Base-by-base conservation (phyloP, 306 rosid species). In the Crotalaria pallida region DNA sequence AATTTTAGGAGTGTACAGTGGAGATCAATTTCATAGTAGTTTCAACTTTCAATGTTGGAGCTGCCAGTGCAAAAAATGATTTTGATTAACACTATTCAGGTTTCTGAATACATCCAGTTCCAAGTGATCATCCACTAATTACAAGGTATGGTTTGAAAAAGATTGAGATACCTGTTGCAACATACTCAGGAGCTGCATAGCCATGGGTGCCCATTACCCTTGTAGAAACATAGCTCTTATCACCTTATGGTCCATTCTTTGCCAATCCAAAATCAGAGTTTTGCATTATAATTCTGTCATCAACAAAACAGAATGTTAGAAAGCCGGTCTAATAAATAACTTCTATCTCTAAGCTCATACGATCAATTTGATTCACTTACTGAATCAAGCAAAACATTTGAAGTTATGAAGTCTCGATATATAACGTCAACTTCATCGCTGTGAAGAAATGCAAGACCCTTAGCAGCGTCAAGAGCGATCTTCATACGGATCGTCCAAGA, bases 251-350 rank as follows among this genome's bases (percentile, higher is more conserved):
- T 60, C 96, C 98, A 76, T 90, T 88, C 84, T 90, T 93, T 47
- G 95, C 98, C 86, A 94, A 83, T 45, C 96, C 97, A 65, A 94
- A 94, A 84, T 94, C 96, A 10, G 97, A 94, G 53, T 57, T 90
- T 90, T 38, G 94, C 97, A 67, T 84, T 73, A 75, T 88, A 88
- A 48, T 76, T 70, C 98, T 94, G 91, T 77, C 69, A 67, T 56
- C 26, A 69, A 74, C 53, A 12, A 36, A 65, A 64, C 4, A 31
- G 60, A 81, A 78, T 60, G 36, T 75, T 27, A 66, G 55, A 68
- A 75, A 64, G 70, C 59, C 16, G 48, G 52, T 63, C 48, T 66
- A 57, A 57, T 44, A 60, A 71, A 38, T 36, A 13, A 60, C 45
- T 15, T 63, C 65, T 23, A 70, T 50, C 18, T 55, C 53, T 17